Base-by-base conservation (phyloP, 2,329 filamentous ascomycete species). In the Graphium sp. region DNA sequence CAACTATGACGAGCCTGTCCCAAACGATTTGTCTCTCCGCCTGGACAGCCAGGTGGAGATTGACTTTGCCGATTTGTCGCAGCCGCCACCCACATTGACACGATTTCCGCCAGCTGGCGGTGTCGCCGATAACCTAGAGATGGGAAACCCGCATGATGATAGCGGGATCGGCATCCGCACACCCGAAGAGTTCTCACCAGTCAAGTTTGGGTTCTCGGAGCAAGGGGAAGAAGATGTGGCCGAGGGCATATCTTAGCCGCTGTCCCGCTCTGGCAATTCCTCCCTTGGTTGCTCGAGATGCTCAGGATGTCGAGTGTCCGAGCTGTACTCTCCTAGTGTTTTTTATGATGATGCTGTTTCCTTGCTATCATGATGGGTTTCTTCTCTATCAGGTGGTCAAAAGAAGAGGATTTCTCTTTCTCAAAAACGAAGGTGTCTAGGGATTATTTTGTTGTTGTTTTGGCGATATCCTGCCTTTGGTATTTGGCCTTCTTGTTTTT, bases 81-180 rank as follows among this genome's bases (percentile, higher is more conserved):
- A 64, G 33, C 50, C 59, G 12, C 63, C 68, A 34, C 60, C 48
- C 2, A 52, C 58, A 26, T 46, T 52, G 10, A 62, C 64, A 1
- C 61, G 63, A 2, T 68, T 70, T 32, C 62, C 54, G 3, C 50
- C 58, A 4, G 44, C 54, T 23, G 40, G 40, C 7, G 26, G 24
- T 5, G 14, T 22, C 8, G 27, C 28, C 11, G 26, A 28, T 8
- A 22, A 25, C 22, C 27, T 24, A 2, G 28, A 19, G 6, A 34
- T 33, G 22, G 34, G 18, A 5, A 37, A 34, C 22, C 33, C 45
- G 3, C 67, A 75, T 35, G 77, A 83, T 38, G 78, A 83, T 38
- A 83, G 77, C 41, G 77, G 75, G 2, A 83, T 83, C 34, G 74
- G 74, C 18, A 74, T 83, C 40, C 56, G 69, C 28, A 74, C 70